Conservation (phyloP, 495 filamentous ascomycete species). For the Penicillium fimorum region DNA sequence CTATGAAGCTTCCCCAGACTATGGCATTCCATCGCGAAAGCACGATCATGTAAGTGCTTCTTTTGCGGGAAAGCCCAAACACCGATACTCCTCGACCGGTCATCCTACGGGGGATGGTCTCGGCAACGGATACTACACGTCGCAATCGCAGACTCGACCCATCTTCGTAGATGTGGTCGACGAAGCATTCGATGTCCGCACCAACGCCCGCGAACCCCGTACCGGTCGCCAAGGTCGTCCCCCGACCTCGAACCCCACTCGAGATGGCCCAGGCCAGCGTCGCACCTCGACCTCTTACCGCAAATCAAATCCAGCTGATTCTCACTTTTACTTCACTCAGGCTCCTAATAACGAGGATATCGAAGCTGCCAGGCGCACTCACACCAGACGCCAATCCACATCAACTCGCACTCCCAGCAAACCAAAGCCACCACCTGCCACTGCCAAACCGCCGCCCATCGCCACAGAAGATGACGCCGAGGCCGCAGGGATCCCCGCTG, state of each 20-base stretch:
- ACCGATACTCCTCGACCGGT: constrained; percentile 41
- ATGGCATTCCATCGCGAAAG: constrained; percentile 50
- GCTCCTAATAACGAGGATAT: constrained; percentile 45
- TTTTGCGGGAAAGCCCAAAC: constrained; percentile 42
- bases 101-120: constrained; percentile 42
- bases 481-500: constrained; percentile 76
- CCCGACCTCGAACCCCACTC: constrained; percentile 24
- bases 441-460: constrained; percentile 54
- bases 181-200: constrained; percentile 47
- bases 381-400: constrained; percentile 50
- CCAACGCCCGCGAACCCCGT: constrained; percentile 33
- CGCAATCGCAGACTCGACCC: constrained; percentile 50
- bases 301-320: constrained; percentile 54
- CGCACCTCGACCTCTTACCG: constrained; percentile 40
- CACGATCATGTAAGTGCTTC: constrained; percentile 60
- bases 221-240: constrained; percentile 23
- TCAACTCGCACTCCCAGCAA: constrained; percentile 46
- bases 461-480: constrained; percentile 86
- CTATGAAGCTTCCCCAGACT: constrained; percentile 49
- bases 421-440: constrained; percentile 44
- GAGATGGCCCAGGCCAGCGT: constrained; percentile 33
- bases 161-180: constrained; percentile 56
- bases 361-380: constrained; percentile 44
- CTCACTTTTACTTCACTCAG: constrained; percentile 52
- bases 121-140: constrained; percentile 31